Evolutionary conservation across 768 basidiomycete species (phyloP), one percentile per base, ranked within the genome.

Genomic region (Lyophyllum decastes): DNA sequence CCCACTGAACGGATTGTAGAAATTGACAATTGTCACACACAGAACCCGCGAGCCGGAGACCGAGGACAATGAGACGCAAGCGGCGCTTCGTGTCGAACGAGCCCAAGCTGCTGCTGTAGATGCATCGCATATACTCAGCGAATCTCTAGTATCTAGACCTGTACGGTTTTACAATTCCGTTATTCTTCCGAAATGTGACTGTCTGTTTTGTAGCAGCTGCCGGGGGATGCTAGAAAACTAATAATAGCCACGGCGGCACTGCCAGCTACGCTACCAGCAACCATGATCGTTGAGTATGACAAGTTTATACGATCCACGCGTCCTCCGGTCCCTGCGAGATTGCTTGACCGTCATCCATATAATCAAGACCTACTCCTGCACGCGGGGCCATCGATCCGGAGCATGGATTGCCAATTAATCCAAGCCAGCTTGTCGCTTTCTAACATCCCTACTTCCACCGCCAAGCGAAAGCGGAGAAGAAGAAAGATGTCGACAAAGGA

Each of bases 1-100:
- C 40, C 21, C 17, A 1, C n/a, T 45, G 33, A 16, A 24, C 22
- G 5, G 12, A 14, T 22, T 16, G 22, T n/a, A 8, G 14, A n/a
- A 17, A 4, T 21, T 47, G 26, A 14, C 54, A 57, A 38, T 56
- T 53, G 11, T 5, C 52, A 30, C 11, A 21, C 11, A n/a, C 52
- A 84, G 82, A 61, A 76, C 75, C 22, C 74, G 72, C 41, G 80
- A 76, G 54, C 84, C 83, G 0, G 79, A 79, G 27, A 72, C 63
- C 4, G 85, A 86, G 62, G 85, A 86, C 60, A 74, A 66, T 48
- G 67, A 72, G 48, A 61, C 34, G 14, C 72, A 77, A 61, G 83
- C 83, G n/a, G 60, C 72, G 44, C 64, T 73, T 50, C 79, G 85
- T 48, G 67, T 65, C 59, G 64, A 64, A 52, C 75, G 68, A 21